Evolutionary conservation across 306 rosid genomes (phyloP), one percentile per base, ranked within the genome.

Genomic region (Vigna hirtella): DNA sequence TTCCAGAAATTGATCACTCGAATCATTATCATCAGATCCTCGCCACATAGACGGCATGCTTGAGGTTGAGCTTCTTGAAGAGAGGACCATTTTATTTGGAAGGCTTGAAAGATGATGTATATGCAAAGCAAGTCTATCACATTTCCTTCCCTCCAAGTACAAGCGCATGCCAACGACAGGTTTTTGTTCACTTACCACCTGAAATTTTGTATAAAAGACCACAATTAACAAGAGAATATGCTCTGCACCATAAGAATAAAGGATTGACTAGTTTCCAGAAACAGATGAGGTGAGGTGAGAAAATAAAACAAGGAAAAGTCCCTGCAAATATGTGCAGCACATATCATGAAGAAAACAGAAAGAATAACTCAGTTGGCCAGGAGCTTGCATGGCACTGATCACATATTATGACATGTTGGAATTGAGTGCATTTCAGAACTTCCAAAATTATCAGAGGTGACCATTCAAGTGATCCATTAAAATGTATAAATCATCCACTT

Each of bases 121-220:
- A 77, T 94, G 98, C 70, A 94, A 38, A 59, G 97, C 96, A 70
- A 92, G 82, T 65, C 86, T 87, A 49, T 94, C 89, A 85, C 89
- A 84, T 83, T 87, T 92, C 87, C 82, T 90, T 9, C 98, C 97
- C 85, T 94, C 98, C 51, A 94, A 84, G 77, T 85, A 94, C 72
- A 94, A 36, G 74, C 98, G 98, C 57, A 94, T 88, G 77, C 98
- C 98, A 79, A 94, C 97, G 26, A 90, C 89, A 1, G 98, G 98
- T 80, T 94, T 94, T 68, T 83, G 83, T 80, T 86, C 88, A 57
- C 91, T 92, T 57, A 87, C 83, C 70, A 94, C 96, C 98, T 94
- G 89, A 74, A 75, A 78, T 74, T 73, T 73, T 74, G 84, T n/a
- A 52, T 73, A 58, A 58, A 67, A 52, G 30, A 61, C 9, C 83